Conservation (phyloP, 2,329 filamentous ascomycete genomes). For the Akanthomyces uredinophilus region DNA sequence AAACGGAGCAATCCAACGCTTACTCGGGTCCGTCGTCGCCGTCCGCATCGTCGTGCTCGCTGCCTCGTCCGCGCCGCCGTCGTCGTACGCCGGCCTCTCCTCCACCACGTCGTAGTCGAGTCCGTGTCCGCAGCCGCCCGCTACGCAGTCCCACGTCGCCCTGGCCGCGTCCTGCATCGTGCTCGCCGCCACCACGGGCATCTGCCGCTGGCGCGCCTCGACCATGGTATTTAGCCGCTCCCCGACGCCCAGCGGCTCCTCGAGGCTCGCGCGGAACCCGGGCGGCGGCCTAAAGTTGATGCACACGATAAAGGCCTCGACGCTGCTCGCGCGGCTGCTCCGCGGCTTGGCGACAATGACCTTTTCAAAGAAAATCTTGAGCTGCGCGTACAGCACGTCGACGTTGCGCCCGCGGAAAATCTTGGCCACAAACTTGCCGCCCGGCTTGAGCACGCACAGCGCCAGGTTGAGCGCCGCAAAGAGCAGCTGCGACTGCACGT, state of each 20-base stretch:
- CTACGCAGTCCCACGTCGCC: constrained; percentile 37
- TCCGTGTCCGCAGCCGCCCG: constrained; percentile 11
- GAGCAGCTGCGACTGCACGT: constrained; percentile 91
- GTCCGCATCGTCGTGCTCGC: constrained; percentile 20
- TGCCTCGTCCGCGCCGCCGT: constrained; percentile 34
- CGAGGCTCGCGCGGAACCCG: constrained; percentile 70
- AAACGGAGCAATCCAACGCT: constrained; percentile 87
- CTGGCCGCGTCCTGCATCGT: constrained; percentile 41
- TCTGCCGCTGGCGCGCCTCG: constrained; percentile 34
- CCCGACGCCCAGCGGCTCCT: constrained; percentile 67
- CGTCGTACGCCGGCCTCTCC: constrained; percentile 49
- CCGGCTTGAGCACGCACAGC: constrained; percentile 84
- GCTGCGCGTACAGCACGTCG: constrained; percentile 89
- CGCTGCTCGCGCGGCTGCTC: constrained; percentile 89
- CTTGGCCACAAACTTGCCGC: constrained; percentile 96
- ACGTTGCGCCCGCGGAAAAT: constrained; percentile 94
- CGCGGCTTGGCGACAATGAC: constrained; percentile 92
- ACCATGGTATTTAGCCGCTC: constrained; percentile 48
- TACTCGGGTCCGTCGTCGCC: constrained; percentile 31
- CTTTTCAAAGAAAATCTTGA: constrained; percentile 80
- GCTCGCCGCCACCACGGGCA: constrained; percentile 37
- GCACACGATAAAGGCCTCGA: constrained; percentile 96
- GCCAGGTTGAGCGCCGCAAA: constrained; percentile 92
- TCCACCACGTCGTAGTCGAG: constrained; percentile 29
- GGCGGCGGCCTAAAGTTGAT: constrained; percentile 77